Evolutionary conservation across 331 rosid genomes (phyloP), one percentile per base, ranked within the genome.

Genomic region (Malus hybrid): DNA sequence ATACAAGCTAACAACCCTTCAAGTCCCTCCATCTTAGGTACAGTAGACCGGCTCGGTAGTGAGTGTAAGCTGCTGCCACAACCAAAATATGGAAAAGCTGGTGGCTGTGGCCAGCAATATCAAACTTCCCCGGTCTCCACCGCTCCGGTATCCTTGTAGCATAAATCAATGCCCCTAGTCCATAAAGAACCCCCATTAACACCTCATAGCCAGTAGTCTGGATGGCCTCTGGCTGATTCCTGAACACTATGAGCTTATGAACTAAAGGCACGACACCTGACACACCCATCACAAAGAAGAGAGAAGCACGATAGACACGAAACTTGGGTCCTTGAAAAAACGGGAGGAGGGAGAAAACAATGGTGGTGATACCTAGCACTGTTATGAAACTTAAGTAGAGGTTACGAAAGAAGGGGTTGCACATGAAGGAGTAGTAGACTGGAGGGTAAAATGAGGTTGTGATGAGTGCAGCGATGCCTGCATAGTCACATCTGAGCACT

Each of bases 11-110:
- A 70, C 91, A 89, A 52, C 88, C 83, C 64, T 79, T 20, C 67
- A 77, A 52, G 76, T 83, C 87, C 70, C 91, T 80, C 93, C 91
- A 89, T 80, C 81, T 80, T 48, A 89, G 83, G 72, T 87, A 87
- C 70, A 89, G 15, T 6, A 87, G 82, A 0, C 91, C 93, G 10
- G 78, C 87, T 3, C 3, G 84, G 33, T 87, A 87, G 67, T 89
- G 93, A 7, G 87, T 83, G 75, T 83, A 87, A 50, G 93, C 91
- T 46, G 81, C 93, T 2, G 91, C 91, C 70, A 89, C 93, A 78
- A 87, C 90, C 76, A 89, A 68, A 20, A 89, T 74, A 85, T 87
- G 90, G 60, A 89, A 89, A 36, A 87, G 74, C 68, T 86, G 92
- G 79, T 87, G 92, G 69, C 92, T 82, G 46, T 85, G 80, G 18